Evolutionary conservation across 495 filamentous ascomycete species (phyloP).

Genomic region (Sordaria brevicollis): DNA sequence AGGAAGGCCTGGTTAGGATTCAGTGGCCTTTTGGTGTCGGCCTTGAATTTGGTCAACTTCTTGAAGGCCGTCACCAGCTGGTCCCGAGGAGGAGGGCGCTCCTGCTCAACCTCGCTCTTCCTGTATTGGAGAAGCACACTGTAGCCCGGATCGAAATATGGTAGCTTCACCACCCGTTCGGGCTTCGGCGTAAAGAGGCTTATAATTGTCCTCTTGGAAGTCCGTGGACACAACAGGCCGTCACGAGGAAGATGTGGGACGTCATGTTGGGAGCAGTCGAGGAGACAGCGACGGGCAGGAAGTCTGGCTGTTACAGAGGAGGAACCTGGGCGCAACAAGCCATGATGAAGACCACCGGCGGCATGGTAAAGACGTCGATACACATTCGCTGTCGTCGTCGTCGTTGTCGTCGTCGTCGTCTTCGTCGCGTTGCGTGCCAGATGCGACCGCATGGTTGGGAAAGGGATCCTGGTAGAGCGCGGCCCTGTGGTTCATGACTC

Average conservation of each 20-base stretch:
- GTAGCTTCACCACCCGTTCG: conserved; percentile 38
- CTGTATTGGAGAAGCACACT: conserved; percentile 42
- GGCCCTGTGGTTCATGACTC: conserved; percentile 5
- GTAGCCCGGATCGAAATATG: conserved; percentile 52
- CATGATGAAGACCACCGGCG: conserved; percentile 40
- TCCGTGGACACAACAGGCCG: conserved; percentile 16
- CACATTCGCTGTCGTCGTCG: conserved; percentile 28
- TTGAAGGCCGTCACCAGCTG: conserved; percentile 55
- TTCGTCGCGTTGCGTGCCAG: conserved; percentile 44
- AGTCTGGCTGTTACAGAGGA: conserved; percentile 12
- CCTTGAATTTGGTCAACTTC: conserved; percentile 51
- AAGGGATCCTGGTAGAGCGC: conserved; percentile 12
- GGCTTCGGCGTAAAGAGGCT: conserved; percentile 45
- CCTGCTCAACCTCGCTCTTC: conserved; percentile 31
- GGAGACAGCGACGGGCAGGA: conserved; percentile 6
- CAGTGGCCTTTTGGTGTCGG: conserved; percentile 35
- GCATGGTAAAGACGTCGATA: conserved; percentile 61
- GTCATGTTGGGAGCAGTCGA: conserved; percentile 5
- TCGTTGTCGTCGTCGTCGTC: background rate
- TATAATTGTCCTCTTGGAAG: conserved; percentile 43
- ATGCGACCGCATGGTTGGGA: conserved; percentile 65
- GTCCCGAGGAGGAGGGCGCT: conserved; percentile 46
- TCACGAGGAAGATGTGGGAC: conserved; percentile 16
- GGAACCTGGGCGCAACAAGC: conserved; percentile 35
- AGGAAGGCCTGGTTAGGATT: conserved; percentile 57